Conservation (phyloP, 352 stramenopile species). For the Phytophthora citrophthora region DNA sequence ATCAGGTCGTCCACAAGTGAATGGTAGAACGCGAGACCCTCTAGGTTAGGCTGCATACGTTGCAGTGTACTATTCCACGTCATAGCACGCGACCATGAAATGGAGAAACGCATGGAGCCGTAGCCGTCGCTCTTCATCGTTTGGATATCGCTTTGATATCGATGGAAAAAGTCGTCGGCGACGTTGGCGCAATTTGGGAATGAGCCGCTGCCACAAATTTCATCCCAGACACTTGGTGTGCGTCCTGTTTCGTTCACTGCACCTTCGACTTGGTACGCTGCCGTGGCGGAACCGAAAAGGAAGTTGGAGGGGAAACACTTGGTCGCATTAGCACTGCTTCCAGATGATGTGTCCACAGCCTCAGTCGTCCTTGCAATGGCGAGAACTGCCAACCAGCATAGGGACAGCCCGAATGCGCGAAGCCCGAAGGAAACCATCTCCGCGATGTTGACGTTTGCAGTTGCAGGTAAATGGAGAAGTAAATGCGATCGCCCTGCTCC, state of each 20-base stretch:
- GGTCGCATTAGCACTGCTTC: not conserved
- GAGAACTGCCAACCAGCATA: slow-evolving; percentile 4
- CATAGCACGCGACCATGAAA: not conserved
- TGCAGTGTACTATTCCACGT: not conserved
- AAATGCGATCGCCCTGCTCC: not conserved
- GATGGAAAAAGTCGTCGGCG: not conserved
- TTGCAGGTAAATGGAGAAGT: slow-evolving; percentile 11
- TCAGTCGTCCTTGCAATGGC: not conserved
- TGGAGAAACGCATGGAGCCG: not conserved
- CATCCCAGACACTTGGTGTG: not conserved
- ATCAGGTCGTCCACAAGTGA: not conserved
- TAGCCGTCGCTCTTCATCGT: not conserved
- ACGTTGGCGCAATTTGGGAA: not conserved
- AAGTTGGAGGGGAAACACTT: not conserved
- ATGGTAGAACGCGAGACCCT: not conserved
- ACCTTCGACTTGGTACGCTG: not conserved
- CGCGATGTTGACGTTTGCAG: not conserved
- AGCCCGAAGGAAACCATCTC: slow-evolving; percentile 7
- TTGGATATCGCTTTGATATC: not conserved
- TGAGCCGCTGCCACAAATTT: not conserved
- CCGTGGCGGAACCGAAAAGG: not conserved
- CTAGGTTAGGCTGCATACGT: not conserved
- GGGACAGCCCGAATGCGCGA: not conserved
- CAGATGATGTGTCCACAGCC: not conserved
- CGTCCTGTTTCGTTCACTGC: not conserved